Conservation (phyloP, 257 asterid genomes). For the Penstemon davidsonii region DNA sequence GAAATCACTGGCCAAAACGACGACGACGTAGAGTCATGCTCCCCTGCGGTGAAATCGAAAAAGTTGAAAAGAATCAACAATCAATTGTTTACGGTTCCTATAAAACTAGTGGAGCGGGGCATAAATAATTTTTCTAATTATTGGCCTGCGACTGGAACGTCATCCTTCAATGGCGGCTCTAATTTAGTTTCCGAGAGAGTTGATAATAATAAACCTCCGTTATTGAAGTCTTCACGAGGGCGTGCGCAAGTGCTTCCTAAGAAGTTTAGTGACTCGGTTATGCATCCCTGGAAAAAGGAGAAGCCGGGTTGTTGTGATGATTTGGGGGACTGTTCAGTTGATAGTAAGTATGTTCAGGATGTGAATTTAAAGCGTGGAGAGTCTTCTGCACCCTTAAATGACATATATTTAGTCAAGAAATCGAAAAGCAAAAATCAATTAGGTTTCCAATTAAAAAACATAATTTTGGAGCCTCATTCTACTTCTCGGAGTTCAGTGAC, state of each 20-base stretch:
- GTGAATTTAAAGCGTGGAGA: conserved; percentile 47
- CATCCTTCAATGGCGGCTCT: conserved; percentile 30
- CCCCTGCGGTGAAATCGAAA: conserved; percentile 21
- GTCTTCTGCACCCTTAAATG: conserved; percentile 28
- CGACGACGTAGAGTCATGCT: conserved; percentile 38
- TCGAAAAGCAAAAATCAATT: conserved; percentile 28
- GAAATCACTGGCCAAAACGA: conserved; percentile 28
- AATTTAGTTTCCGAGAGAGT: conserved; percentile 29
- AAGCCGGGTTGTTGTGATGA: conserved; percentile 35
- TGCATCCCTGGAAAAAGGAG: conserved; percentile 71
- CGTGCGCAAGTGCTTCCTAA: conserved; percentile 63
- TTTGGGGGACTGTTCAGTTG: conserved; percentile 27
- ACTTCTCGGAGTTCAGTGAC: conserved; percentile 61
- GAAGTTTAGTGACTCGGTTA: conserved; percentile 58
- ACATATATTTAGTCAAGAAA: conserved; percentile 45
- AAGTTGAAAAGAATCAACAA: conserved; percentile 28
- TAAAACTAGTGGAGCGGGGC: conserved; percentile 45
- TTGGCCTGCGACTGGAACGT: conserved; percentile 30
- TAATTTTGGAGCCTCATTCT: conserved; percentile 38
- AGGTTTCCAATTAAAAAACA: conserved; percentile 37
- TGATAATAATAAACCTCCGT: conserved; percentile 47
- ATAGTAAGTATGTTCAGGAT: conserved; percentile 28
- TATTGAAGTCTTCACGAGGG: conserved; percentile 80
- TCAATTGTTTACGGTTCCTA: conserved; percentile 46
- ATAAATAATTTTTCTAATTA: conserved; percentile 35